Conservation (phyloP, 1,139 yeast genomes). For the Saccharomyces hybrid region DNA sequence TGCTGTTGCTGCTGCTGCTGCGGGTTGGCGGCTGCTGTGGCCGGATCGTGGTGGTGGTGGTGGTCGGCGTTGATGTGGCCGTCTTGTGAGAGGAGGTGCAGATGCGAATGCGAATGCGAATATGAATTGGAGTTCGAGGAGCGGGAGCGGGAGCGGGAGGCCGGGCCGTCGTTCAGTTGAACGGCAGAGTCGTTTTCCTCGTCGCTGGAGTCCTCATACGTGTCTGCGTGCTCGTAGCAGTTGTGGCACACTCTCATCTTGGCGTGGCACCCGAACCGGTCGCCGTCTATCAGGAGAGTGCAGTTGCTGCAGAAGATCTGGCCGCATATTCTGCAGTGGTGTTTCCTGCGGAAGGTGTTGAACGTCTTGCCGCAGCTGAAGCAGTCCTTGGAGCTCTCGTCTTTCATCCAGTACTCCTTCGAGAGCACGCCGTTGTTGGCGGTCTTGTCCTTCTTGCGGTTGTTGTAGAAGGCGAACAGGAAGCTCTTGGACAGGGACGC, state of each 20-base stretch:
- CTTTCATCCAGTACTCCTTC: conserved; percentile 86
- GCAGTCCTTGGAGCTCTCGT: conserved; percentile 76
- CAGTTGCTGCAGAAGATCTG: conserved; percentile 91
- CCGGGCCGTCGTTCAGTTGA: neutral
- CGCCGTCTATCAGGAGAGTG: conserved; percentile 70
- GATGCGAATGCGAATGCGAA: neutral
- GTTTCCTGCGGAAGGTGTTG: conserved; percentile 77
- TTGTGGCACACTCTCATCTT: conserved; percentile 73
- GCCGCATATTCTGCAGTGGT: conserved; percentile 93
- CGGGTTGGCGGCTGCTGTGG: neutral
- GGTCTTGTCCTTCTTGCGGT: conserved; percentile 34
- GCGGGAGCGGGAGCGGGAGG: neutral
- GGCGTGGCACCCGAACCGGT: conserved; percentile 60
- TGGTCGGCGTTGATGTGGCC: neutral
- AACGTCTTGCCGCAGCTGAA: conserved; percentile 68
- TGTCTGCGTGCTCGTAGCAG: conserved; percentile 57
- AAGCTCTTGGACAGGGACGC: conserved; percentile 38
- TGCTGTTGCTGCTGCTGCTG: conserved; percentile 4
- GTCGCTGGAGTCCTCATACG: conserved; percentile 64
- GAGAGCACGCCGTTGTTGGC: conserved; percentile 39
- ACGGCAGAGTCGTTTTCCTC: conserved; percentile 33
- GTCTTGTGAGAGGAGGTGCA: neutral
- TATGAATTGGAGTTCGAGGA: neutral
- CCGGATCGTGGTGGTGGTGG: neutral
- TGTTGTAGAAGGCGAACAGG: conserved; percentile 41